phyloP scores from a whole-genome alignment of 2,329 filamentous ascomycete species.

The Thelonectria rubi region DNA sequence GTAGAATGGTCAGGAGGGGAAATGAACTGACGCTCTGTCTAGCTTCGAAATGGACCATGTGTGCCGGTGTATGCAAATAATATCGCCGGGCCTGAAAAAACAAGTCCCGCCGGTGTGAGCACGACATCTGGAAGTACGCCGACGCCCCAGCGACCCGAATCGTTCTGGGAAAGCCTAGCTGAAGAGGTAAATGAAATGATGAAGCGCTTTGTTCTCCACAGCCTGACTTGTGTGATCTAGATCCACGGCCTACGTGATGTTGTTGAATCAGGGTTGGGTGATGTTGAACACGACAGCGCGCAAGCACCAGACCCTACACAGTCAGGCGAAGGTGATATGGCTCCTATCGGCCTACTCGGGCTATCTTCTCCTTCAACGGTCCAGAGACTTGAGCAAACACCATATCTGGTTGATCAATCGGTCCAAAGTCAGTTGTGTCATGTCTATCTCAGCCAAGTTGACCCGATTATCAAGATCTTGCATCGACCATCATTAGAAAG shows the following conservation, averaged over 20 bases:
- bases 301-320: not conserved
- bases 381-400: too few species aligned
- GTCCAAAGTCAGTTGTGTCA: conserved; percentile 5
- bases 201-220: not conserved
- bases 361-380: too few species aligned
- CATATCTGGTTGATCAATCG: not conserved
- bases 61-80: not conserved
- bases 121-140: not conserved
- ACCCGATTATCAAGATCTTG: conserved; percentile 31
- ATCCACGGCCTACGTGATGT: conserved; percentile 8
- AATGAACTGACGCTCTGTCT: not conserved
- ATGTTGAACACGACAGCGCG: not conserved
- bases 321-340: not conserved
- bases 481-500: conserved; percentile 22
- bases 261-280: conserved; percentile 3
- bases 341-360: not conserved
- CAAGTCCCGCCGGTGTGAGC: too few species aligned
- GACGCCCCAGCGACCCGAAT: not conserved
- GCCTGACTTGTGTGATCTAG: not conserved
- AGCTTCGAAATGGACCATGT: not conserved
- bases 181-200: conserved; percentile 2
- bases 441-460: conserved; percentile 26
- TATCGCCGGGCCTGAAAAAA: too few species aligned
- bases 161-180: conserved; percentile 10
- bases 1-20: not conserved